A percentile compares a stretch with the other conserved stretches of the same genome.
Evolutionary conservation across 768 basidiomycete species (phyloP).

Genomic region (Dendrothele bispora): DNA sequence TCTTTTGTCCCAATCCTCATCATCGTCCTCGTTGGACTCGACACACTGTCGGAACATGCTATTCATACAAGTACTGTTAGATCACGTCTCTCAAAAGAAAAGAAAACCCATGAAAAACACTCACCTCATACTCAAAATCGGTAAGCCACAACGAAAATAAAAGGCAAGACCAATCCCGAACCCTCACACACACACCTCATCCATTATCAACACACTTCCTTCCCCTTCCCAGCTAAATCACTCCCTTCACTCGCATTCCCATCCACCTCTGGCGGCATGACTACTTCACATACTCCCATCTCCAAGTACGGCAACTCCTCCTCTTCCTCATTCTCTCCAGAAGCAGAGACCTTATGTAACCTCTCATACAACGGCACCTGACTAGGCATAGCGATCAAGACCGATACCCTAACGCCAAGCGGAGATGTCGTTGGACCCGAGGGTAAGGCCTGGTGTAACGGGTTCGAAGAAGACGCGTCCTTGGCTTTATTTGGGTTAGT

Average conservation of each 20-base stretch:
- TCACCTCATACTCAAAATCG: no score
- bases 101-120: no score
- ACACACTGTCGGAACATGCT: no score
- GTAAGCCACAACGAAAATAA: no score
- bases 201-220: no score
- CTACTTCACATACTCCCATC: slow-evolving; percentile 27
- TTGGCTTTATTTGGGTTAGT: slow-evolving; percentile 23
- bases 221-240: not conserved
- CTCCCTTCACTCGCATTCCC: not conserved
- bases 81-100: no score
- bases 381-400: slow-evolving; percentile 46
- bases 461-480: slow-evolving; percentile 9
- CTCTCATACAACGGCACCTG: slow-evolving; percentile 5
- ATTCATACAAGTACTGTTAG: no score
- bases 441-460: slow-evolving; percentile 6
- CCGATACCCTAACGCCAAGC: slow-evolving; percentile 34
- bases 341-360: slow-evolving; percentile 1
- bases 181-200: no score
- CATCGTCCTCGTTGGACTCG: no score
- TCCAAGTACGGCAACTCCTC: slow-evolving; percentile 30
- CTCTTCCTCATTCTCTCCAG: slow-evolving; percentile 16
- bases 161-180: no score
- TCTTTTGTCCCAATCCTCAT: no score
- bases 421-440: slow-evolving; percentile 9
- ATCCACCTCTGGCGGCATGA: slow-evolving; percentile 6